A percentile compares a stretch with the other conserved stretches of the same genome.
Evolutionary conservation across 2,329 filamentous ascomycete genomes (phyloP).

Genomic region (Phoma herbarum): DNA sequence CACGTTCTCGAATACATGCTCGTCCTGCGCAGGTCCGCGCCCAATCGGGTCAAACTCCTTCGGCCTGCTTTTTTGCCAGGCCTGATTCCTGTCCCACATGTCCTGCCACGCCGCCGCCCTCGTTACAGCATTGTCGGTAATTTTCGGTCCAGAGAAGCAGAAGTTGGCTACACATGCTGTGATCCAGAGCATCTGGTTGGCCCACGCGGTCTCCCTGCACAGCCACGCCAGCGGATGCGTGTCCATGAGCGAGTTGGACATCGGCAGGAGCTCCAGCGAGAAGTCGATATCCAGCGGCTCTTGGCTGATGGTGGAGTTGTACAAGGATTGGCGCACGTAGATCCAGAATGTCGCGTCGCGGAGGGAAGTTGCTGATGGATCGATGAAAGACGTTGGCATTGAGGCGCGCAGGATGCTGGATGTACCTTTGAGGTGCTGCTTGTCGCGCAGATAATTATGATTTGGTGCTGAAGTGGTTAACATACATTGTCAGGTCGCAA

Average conservation of each 20-base stretch:
- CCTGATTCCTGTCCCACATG: slow-evolving; percentile 33
- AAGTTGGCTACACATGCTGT: slow-evolving; percentile 41
- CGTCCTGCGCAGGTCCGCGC: slow-evolving; percentile 16
- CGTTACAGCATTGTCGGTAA: slow-evolving; percentile 11
- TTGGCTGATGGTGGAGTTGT: slow-evolving; percentile 44
- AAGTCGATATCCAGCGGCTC: slow-evolving; percentile 43
- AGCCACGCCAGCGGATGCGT: slow-evolving; percentile 35
- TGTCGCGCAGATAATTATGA: slow-evolving; percentile 33
- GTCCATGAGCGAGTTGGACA: slow-evolving; percentile 27
- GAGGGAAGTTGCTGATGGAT: slow-evolving; percentile 41
- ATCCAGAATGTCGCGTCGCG: slow-evolving; percentile 47
- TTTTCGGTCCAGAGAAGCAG: slow-evolving; percentile 33
- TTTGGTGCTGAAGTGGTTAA: slow-evolving; percentile 25
- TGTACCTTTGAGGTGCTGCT: slow-evolving; percentile 41
- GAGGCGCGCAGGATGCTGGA: slow-evolving; percentile 42
- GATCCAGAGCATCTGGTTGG: slow-evolving; percentile 43
- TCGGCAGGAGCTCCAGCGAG: slow-evolving; percentile 32
- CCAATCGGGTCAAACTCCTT: slow-evolving; percentile 39
- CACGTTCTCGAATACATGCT: slow-evolving; percentile 21
- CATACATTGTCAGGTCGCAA: neutral
- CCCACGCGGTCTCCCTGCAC: slow-evolving; percentile 41
- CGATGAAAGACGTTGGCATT: slow-evolving; percentile 32
- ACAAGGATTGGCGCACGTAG: slow-evolving; percentile 45
- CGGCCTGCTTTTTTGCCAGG: slow-evolving; percentile 34
- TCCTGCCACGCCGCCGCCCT: slow-evolving; percentile 28